phyloP scores from a whole-genome alignment of 257 asterid genomes.

The Echium plantagineum region DNA sequence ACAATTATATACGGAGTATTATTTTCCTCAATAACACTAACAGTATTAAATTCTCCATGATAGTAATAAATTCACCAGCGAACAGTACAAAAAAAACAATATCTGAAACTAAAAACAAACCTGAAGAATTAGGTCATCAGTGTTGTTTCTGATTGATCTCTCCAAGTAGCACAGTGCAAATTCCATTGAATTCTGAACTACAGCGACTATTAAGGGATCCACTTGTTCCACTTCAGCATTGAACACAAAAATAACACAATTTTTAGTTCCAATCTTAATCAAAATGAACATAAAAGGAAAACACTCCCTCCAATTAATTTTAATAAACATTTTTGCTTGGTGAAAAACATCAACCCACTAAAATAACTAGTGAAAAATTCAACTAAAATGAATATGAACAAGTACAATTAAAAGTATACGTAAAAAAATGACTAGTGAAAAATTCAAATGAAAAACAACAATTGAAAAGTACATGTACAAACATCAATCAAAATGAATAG shows the following conservation, averaged over 20 bases:
- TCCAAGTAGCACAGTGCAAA: slow-evolving; percentile 75
- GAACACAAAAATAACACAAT: slow-evolving; percentile 7
- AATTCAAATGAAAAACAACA: too few species aligned
- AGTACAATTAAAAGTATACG: too few species aligned
- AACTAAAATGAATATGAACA: too few species aligned
- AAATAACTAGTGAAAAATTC: too few species aligned
- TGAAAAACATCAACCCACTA: too few species aligned
- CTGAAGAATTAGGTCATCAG: slow-evolving; percentile 71
- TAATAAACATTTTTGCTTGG: background rate
- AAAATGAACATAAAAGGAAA: slow-evolving; percentile 3
- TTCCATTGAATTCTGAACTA: slow-evolving; percentile 66
- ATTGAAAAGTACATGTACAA: too few species aligned
- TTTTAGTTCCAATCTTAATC: slow-evolving; percentile 10
- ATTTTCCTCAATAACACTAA: too few species aligned
- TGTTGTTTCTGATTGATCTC: slow-evolving; percentile 40
- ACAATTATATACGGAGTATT: too few species aligned
- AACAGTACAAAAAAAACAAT: background rate
- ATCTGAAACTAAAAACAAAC: slow-evolving; percentile 18
- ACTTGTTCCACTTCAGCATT: slow-evolving; percentile 63
- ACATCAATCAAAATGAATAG: too few species aligned
- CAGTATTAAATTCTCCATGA: background rate
- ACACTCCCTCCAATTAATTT: background rate
- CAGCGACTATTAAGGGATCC: slow-evolving; percentile 72
- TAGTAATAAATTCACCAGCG: too few species aligned
- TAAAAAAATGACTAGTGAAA: too few species aligned